phyloP scores from a whole-genome alignment of 148 eudicot genomes.

The Heliosperma pusillum region DNA sequence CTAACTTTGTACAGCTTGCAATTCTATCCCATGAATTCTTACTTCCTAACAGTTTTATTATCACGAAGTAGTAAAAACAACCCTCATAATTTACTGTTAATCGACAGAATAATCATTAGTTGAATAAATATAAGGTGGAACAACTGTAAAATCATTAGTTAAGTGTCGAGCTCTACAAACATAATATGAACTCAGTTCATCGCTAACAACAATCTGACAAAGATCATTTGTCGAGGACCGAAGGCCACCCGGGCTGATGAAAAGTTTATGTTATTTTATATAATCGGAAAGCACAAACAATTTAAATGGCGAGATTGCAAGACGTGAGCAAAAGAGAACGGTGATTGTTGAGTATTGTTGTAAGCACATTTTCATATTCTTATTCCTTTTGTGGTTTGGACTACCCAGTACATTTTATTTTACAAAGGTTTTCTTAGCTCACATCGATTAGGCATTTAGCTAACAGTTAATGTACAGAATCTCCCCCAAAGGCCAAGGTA shows the following conservation, averaged over 20 bases:
- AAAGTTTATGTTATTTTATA: neutral
- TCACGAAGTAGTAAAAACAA: neutral
- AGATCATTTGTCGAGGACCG: neutral
- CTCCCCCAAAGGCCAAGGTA: too few relatives aligned
- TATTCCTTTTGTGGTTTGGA: too few relatives aligned
- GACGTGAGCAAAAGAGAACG: too few relatives aligned
- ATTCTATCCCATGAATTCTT: neutral
- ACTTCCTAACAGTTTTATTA: neutral
- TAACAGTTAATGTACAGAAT: too few relatives aligned
- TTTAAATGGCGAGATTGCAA: too few relatives aligned
- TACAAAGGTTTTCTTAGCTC: too few relatives aligned
- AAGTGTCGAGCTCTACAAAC: neutral
- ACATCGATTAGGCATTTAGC: too few relatives aligned
- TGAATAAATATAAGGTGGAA: neutral
- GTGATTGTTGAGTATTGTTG: too few relatives aligned
- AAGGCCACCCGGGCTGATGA: neutral
- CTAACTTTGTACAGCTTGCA: neutral
- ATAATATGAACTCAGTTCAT: neutral
- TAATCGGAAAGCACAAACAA: neutral
- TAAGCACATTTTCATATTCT: too few relatives aligned
- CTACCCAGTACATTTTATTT: too few relatives aligned
- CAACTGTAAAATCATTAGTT: neutral
- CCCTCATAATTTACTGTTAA: neutral
- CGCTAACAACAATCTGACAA: neutral
- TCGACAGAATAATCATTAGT: neutral